Evolutionary conservation across 2,329 filamentous ascomycete genomes (phyloP).

Genomic region (Nannizzia gypsea): DNA sequence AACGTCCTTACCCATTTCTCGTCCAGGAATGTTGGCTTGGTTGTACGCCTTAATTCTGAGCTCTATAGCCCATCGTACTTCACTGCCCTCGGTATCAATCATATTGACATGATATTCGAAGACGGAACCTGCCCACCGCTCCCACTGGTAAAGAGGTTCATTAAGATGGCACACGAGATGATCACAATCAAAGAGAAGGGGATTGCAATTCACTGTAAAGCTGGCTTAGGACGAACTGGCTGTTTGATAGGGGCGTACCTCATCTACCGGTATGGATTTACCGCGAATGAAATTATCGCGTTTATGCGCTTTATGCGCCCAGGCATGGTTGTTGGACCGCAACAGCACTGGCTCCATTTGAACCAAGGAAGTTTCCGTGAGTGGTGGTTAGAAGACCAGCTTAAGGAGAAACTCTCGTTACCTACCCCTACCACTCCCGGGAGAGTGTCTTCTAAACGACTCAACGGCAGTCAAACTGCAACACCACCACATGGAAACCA

Average conservation of each 20-base stretch:
- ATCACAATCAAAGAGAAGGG: constrained; percentile 84
- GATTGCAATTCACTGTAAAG: constrained; percentile 97
- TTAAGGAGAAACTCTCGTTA: constrained; percentile 62
- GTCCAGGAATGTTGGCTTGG: constrained; percentile 77
- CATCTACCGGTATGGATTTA: constrained; percentile 95
- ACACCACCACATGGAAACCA: constrained; percentile 73
- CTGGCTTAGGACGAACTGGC: constrained; percentile 84
- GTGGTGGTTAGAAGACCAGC: constrained; percentile 75
- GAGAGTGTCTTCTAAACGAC: constrained; percentile 44
- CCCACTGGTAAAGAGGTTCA: constrained; percentile 82
- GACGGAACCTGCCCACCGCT: constrained; percentile 91
- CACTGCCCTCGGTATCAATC: constrained; percentile 83
- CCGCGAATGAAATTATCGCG: constrained; percentile 90
- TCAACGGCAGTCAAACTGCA: constrained; percentile 54
- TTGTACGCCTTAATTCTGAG: constrained; percentile 89
- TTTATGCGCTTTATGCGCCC: constrained; percentile 99
- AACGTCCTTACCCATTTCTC: constrained; percentile 87
- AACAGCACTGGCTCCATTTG: constrained; percentile 97
- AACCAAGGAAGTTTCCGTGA: constrained; percentile 97
- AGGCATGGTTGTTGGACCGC: constrained; percentile 96
- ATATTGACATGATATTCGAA: constrained; percentile 99
- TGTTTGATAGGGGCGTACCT: constrained; percentile 95
- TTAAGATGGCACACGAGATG: constrained; percentile 85
- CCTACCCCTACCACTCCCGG: constrained; percentile 45
- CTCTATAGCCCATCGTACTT: constrained; percentile 97